A percentile compares a stretch with the other conserved stretches of the same genome.
phyloP scores from a whole-genome alignment of 148 eudicot genomes.

The Heliosperma pusillum region DNA sequence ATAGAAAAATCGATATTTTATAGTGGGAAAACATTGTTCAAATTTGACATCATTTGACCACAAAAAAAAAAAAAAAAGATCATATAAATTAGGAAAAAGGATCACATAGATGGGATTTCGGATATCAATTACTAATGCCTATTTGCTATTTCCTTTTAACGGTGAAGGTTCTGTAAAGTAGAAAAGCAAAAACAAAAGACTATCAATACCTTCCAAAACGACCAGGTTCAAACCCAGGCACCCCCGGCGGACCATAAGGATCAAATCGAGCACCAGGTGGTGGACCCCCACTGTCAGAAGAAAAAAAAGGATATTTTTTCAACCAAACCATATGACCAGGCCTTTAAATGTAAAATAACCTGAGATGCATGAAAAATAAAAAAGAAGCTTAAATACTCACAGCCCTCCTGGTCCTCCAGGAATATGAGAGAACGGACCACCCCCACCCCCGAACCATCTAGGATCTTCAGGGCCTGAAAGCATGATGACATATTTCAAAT shows the following conservation, averaged over 20 bases:
- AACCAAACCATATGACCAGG: not conserved
- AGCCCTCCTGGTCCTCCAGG: constrained; percentile 68
- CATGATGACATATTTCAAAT: constrained; percentile 13
- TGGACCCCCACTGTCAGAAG: constrained; percentile 45
- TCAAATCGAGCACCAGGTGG: constrained; percentile 95
- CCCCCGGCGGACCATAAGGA: constrained; percentile 87
- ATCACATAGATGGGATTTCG: too few relatives aligned
- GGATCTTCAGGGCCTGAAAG: constrained; percentile 79
- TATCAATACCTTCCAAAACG: constrained; percentile 56
- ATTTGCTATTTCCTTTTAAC: too few relatives aligned
- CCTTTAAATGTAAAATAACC: not conserved
- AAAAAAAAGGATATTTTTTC: not conserved
- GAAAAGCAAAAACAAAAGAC: too few relatives aligned
- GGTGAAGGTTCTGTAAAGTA: too few relatives aligned
- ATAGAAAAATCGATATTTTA: too few relatives aligned
- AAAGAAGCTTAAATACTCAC: constrained; percentile 40
- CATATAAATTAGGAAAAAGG: too few relatives aligned
- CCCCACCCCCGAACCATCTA: constrained; percentile 53
- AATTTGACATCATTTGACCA: too few relatives aligned
- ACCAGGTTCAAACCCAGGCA: constrained; percentile 89
- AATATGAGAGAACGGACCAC: constrained; percentile 32
- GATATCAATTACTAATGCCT: too few relatives aligned
- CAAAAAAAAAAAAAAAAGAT: too few relatives aligned
- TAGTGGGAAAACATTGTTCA: too few relatives aligned
- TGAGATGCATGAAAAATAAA: constrained; percentile 5